Base-by-base conservation (phyloP, 2,329 filamentous ascomycete genomes). In the Venturia aucupariae region DNA sequence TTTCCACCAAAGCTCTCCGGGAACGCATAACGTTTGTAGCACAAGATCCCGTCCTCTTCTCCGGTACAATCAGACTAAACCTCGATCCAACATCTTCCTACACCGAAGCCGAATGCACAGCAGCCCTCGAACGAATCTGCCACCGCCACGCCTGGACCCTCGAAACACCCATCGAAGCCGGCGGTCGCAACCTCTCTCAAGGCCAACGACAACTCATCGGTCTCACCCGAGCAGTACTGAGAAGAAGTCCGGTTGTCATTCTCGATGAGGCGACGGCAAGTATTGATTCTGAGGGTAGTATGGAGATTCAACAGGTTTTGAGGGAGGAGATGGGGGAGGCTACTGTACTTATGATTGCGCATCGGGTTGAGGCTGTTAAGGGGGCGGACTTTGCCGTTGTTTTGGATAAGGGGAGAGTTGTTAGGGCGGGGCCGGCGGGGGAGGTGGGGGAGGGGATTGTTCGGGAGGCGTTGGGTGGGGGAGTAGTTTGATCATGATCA, bases 171-270 rank as follows among this genome's bases (percentile, higher is more conserved):
- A 79, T 88, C 44, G 85, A 87, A 68, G 81, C 81, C 2, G 84
- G 84, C 2, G 86, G 85, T 2, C 80, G 81, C 44, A 87, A 86
- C 61, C 76, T 88, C 0, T 84, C 80, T 60, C 86, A 88, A 69
- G 86, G 86, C 0, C 85, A 89, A 70, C 75, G 85, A 59, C 86
- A 89, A 69, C 77, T 89, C 0, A 83, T 89, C 3, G 85, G 85
- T 0, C 76, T 89, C 1, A 83, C 85, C 0, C 73, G 86, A n/a
- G 85, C 86, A 0, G 80, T 88, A 63, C 72, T 89, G 59, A 74
- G 85, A 10, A 75, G 82, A n/a, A 85, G 83, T 65, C 76, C 83
- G 0, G 81, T 88, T 67, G 77, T 89, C 11, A 82, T 89, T 61
- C 79, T 89, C 70, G 86, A 89, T 69, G 86, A 88, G 69, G 68